Base-by-base conservation (phyloP, 2,329 filamentous ascomycete genomes). In the Verticillium nonalfalfae region DNA sequence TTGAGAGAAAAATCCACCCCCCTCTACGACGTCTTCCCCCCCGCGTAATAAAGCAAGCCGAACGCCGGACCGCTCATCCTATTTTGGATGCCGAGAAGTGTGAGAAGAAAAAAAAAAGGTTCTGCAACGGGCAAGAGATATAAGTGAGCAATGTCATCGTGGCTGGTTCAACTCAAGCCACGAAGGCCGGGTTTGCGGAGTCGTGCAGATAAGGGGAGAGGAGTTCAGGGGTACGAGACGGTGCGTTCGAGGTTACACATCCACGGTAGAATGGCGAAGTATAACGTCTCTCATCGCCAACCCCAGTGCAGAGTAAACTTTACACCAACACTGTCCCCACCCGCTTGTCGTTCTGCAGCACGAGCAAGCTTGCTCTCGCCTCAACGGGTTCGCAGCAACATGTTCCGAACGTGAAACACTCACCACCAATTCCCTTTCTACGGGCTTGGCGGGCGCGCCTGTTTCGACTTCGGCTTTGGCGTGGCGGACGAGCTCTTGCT, bases 381-480 rank as follows among this genome's bases (percentile, higher is more conserved):
- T 40, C 13, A 40, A 40, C 39, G 15, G 4, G 13, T 3, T 3
- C 39, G 15, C 14, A 11, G n/a, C 45, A 52, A 4, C 3, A 18
- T 18, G 18, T 3, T 31, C 5, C 11, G n/a, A 21, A 7, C 21
- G 45, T 18, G 1, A 11, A 52, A 10, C 18, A 7, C n/a, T 18
- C 21, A 52, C 45, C 45, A 52, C 45, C 45, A 52, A 11, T 13
- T 9, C 9, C 11, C n/a, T 21, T 9, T 21, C 45, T 52, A 52
- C 7, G 45, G 57, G 38, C 57, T 61, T 35, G 1, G 36, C 50
- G 36, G 50, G n/a, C 58, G 56, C 60, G 31, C 61, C 59, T 56
- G 62, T 18, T 26, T 21, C 7, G n/a, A 52, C 7, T 21, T 72
- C 60, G 72, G 64, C 64, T 66, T 72, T 36, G 56, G 31, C 21